Evolutionary conservation across 495 filamentous ascomycete species (phyloP), one percentile per base, ranked within the genome.

Genomic region (Xylaria intraflava): DNA sequence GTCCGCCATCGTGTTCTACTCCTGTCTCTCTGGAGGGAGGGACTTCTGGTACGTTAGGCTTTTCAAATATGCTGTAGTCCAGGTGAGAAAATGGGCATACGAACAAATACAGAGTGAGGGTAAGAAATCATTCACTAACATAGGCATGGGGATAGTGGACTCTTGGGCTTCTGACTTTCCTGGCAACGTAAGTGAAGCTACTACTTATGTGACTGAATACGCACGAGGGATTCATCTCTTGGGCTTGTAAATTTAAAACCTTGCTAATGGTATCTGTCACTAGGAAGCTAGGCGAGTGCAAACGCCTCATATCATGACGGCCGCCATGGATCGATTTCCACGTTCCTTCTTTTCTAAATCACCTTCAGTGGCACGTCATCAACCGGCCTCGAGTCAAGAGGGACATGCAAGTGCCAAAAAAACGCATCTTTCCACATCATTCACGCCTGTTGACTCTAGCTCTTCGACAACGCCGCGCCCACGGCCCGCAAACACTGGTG

Each of bases 341-440:
- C 69, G 70, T 10, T 72, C 72, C 2, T 71, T 80, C 57, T 80
- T 80, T 63, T 75, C 77, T 53, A 73, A 81, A 44, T 67, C 79
- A 26, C 51, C 59, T 8, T 62, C 57, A 3, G 2, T 17, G 11
- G 12, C 39, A 10, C 38, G 29, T 5, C 51, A 27, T 17, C 52
- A 12, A 1, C 43, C 51, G 1, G 16, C 46, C 31, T 31, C 42
- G 22, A 42, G 51, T 6, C 51, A 53, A 31, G 50, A 53, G 16
- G 43, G 51, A 2, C 51, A 46, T 1, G 0, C 6, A 7, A 46
- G 17, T 17, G 42, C 23, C 23, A 53, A 46, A 33, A 38, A 39
- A 19, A 38, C 51, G 6, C 38, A 16, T 7, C 51, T 46, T 24
- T 46, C 43, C 3, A 40, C 42, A 7, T 39, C 51, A 10, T 40